Percentiles rank a stretch among this genome's conserved stretches.
Conservation (phyloP, 768 basidiomycete species). For the Boletus tomentosulus region DNA sequence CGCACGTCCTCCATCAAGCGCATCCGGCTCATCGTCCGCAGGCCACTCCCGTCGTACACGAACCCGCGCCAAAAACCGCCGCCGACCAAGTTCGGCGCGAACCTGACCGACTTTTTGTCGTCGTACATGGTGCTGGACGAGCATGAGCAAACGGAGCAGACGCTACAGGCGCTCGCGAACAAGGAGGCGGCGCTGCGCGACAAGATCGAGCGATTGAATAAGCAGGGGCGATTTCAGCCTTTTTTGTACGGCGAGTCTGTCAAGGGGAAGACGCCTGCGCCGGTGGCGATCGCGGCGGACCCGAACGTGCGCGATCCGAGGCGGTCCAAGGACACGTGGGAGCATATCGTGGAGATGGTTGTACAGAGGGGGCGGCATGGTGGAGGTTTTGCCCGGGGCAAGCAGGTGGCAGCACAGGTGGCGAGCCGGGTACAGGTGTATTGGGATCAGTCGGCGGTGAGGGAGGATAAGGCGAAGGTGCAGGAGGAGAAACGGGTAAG, state of each 20-base stretch:
- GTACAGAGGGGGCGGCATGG: constrained; percentile 22
- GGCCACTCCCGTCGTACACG: constrained; percentile 55
- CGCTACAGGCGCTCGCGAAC: constrained; percentile 35
- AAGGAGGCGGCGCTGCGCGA: constrained; percentile 44
- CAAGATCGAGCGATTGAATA: constrained; percentile 40
- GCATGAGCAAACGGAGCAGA: constrained; percentile 41
- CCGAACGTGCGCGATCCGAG: constrained; percentile 21
- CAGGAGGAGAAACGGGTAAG: constrained; percentile 67
- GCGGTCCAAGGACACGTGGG: constrained; percentile 50
- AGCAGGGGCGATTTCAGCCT: constrained; percentile 44
- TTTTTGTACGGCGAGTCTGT: constrained; percentile 33
- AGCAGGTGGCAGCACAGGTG: constrained; percentile 48
- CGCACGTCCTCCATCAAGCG: constrained; percentile 45
- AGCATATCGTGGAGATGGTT: constrained; percentile 49
- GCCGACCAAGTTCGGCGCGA: constrained; percentile 45
- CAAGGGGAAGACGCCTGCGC: constrained; percentile 1
- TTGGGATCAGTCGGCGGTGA: constrained; percentile 66
- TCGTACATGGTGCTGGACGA: constrained; percentile 60
- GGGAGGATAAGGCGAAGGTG: constrained; percentile 52
- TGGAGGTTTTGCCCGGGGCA: constrained; percentile 30
- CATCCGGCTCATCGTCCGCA: constrained; percentile 61
- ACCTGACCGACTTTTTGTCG: constrained; percentile 51
- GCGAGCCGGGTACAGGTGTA: constrained; percentile 65
- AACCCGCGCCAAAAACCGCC: constrained; percentile 67
- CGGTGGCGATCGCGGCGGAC: constrained; percentile 8